Evolutionary conservation across 2,329 filamentous ascomycete genomes (phyloP).

Genomic region (Colletotrichum abscissum): DNA sequence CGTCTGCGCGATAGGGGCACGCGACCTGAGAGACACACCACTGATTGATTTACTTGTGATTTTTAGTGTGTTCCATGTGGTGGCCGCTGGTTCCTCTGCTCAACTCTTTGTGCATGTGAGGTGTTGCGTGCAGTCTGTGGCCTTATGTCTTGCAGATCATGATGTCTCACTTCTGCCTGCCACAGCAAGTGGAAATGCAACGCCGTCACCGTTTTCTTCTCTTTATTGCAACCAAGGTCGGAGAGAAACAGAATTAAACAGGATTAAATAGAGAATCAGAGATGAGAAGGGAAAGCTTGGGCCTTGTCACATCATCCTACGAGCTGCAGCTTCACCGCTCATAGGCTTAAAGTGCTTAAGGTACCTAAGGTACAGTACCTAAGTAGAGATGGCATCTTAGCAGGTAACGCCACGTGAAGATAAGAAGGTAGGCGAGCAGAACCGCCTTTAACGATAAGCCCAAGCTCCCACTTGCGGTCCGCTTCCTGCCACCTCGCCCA

Average conservation of each 20-base stretch:
- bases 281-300: neutral
- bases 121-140: neutral
- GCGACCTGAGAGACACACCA: conserved; percentile 22
- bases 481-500: conserved; percentile 36
- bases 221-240: neutral
- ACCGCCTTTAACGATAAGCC: conserved; percentile 26
- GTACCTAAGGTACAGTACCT: neutral
- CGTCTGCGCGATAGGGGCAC: conserved; percentile 24
- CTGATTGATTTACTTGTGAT: neutral
- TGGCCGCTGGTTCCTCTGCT: neutral
- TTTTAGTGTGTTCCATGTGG: neutral
- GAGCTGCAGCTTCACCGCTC: conserved; percentile 27
- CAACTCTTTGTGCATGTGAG: neutral
- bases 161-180: neutral
- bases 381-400: neutral
- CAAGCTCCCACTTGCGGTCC: conserved; percentile 27
- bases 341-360: conserved; percentile 4
- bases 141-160: neutral
- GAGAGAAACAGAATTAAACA: neutral
- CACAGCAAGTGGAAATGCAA: neutral
- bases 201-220: neutral
- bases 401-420: conserved; percentile 31
- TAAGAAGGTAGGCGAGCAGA: conserved; percentile 17
- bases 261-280: neutral
- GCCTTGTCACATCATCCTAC: neutral